Percentiles rank a stretch among this genome's conserved stretches.
Conservation (phyloP, 345 rosid genomes). For the Brassica rapa region DNA sequence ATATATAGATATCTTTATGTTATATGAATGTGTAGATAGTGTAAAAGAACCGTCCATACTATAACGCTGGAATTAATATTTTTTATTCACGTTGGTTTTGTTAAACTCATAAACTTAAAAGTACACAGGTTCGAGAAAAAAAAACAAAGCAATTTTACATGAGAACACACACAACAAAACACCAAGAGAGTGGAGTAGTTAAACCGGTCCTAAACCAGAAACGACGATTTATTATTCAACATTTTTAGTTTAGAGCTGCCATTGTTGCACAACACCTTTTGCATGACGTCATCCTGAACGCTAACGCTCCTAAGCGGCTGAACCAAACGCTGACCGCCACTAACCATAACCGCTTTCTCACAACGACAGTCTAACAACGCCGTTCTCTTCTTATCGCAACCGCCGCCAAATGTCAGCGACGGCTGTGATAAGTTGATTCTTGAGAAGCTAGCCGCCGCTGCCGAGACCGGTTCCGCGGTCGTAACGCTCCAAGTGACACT, state of each 20-base stretch:
- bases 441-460: conserved; percentile 51
- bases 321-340: conserved; percentile 20
- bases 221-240: conserved; percentile 10
- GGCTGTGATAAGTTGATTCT: conserved; percentile 45
- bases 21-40: background rate
- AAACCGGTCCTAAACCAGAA: conserved; percentile 13
- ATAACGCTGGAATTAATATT: background rate
- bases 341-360: conserved; percentile 69
- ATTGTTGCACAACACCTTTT: conserved; percentile 33
- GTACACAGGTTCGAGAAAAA: background rate
- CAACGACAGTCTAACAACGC: conserved; percentile 65
- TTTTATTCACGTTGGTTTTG: background rate
- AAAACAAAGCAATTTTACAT: background rate
- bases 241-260: conserved; percentile 25
- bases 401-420: background rate
- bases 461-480: conserved; percentile 58
- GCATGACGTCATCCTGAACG: conserved; percentile 2
- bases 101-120: conserved; percentile 18
- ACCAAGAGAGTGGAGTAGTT: background rate
- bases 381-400: conserved; percentile 36
- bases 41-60: conserved; percentile 25
- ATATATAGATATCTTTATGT: background rate
- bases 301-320: conserved; percentile 18
- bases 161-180: background rate
- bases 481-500: conserved; percentile 93